A percentile compares a stretch with the other conserved stretches of the same genome.
Conservation (phyloP, 768 basidiomycete species). For the Pulveroboletus sp. region DNA sequence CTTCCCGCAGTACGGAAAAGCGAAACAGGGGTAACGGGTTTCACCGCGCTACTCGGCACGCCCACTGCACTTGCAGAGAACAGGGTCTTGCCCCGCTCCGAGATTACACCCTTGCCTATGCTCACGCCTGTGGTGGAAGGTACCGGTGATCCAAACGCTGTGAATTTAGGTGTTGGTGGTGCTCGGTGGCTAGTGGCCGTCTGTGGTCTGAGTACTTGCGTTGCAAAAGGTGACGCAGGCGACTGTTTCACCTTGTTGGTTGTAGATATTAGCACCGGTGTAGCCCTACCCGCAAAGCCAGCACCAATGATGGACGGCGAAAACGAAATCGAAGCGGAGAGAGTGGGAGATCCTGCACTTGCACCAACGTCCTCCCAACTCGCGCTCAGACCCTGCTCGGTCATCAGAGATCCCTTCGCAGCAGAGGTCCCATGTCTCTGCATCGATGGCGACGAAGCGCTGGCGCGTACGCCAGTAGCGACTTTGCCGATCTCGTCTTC, state of each 20-base stretch:
- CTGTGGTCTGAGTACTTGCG: conserved; percentile 2
- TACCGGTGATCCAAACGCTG: conserved; percentile 25
- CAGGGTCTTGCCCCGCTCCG: conserved; percentile 14
- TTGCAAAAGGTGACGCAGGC: conserved; percentile 6
- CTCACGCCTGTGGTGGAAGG: conserved; percentile 1
- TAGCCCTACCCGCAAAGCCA: conserved; percentile 4
- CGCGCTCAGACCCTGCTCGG: conserved; percentile 43
- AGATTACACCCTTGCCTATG: conserved; percentile 6
- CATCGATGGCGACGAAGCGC: background rate
- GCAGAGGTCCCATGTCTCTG: conserved; percentile 8
- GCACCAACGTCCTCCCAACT: conserved; percentile 60
- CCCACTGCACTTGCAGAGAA: conserved; percentile 6
- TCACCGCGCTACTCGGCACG: conserved; percentile 1
- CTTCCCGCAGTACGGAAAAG: conserved; percentile 43
- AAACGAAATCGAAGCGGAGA: conserved; percentile 6
- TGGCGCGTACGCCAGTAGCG: conserved; percentile 20
- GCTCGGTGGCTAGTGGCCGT: background rate
- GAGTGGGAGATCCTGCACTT: conserved; percentile 9
- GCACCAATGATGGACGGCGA: conserved; percentile 2
- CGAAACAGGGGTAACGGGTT: conserved; percentile 14
- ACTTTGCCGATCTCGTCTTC: conserved; percentile 52
- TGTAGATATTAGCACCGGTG: background rate
- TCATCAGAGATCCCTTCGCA: conserved; percentile 18
- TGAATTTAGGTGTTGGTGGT: conserved; percentile 20
- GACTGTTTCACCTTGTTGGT: background rate